These are phyloP conservation scores for Yamagishiella unicocca DNA, from an alignment of 139 green algal species.

Conservation along the genomic window DNA sequence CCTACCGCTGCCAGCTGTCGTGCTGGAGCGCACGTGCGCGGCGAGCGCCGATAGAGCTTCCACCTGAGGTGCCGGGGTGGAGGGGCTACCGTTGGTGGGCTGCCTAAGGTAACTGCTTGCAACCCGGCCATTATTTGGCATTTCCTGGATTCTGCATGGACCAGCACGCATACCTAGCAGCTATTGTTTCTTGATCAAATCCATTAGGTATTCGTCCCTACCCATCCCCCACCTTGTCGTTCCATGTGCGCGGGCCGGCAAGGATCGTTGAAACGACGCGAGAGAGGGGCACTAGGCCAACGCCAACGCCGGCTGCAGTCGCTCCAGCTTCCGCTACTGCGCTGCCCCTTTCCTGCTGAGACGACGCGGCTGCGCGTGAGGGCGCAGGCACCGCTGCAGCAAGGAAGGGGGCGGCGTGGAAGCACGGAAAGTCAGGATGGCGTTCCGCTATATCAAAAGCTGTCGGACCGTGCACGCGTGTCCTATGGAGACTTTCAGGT, in stretches of 20 bases:
- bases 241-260: slow-evolving; percentile 16
- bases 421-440: no score
- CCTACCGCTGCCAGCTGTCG: background rate
- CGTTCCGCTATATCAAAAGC: no score
- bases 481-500: no score
- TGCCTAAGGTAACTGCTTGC: no score
- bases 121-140: no score
- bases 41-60: background rate
- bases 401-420: background rate
- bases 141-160: no score
- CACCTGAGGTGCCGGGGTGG: no score
- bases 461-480: no score
- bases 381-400: background rate
- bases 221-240: slow-evolving; percentile 13
- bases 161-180: background rate
- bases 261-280: background rate
- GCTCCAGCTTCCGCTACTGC: background rate
- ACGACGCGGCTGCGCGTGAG: background rate
- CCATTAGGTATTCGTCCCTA: background rate
- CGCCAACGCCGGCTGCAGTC: background rate
- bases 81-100: background rate
- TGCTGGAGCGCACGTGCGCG: slow-evolving; percentile 31
- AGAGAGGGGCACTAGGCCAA: slow-evolving; percentile 9
- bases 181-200: background rate
- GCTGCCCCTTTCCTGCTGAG: background rate